Evolutionary conservation across 495 filamentous ascomycete species (phyloP).

Genomic region (Hyaloscypha finlandica): DNA sequence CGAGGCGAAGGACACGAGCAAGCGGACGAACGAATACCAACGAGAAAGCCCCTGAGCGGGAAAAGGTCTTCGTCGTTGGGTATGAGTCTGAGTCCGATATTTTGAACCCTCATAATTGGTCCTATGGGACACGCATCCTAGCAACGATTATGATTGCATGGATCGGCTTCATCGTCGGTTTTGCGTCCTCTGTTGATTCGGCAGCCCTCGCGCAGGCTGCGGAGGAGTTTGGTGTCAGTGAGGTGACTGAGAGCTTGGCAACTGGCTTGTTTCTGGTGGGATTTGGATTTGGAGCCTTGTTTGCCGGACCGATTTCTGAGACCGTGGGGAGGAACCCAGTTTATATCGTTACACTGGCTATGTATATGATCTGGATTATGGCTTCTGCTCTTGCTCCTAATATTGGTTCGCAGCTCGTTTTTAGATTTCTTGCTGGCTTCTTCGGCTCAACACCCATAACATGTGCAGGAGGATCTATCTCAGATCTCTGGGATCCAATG

Average conservation of each 20-base stretch:
- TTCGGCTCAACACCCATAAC: slow-evolving; percentile 75
- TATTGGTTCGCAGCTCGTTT: slow-evolving; percentile 63
- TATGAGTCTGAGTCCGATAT: slow-evolving; percentile 53
- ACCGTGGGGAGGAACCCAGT: slow-evolving; percentile 65
- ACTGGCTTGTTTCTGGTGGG: slow-evolving; percentile 63
- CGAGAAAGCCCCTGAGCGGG: slow-evolving; percentile 15
- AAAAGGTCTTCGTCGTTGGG: slow-evolving; percentile 56
- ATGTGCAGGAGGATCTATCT: slow-evolving; percentile 80
- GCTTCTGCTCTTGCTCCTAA: slow-evolving; percentile 75
- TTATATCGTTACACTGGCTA: slow-evolving; percentile 64
- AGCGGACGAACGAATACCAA: slow-evolving; percentile 5
- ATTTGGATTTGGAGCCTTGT: slow-evolving; percentile 57
- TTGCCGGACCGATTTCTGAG: slow-evolving; percentile 53
- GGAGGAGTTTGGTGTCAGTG: slow-evolving; percentile 49
- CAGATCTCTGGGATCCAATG: slow-evolving; percentile 72
- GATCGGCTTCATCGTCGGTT: slow-evolving; percentile 50
- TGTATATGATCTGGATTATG: slow-evolving; percentile 73
- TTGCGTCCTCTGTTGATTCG: slow-evolving; percentile 56
- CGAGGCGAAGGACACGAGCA: slow-evolving; percentile 9
- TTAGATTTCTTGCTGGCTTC: slow-evolving; percentile 76
- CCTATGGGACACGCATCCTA: slow-evolving; percentile 34
- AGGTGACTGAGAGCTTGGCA: slow-evolving; percentile 54
- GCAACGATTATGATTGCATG: slow-evolving; percentile 49
- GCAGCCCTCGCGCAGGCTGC: slow-evolving; percentile 46
- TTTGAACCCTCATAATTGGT: slow-evolving; percentile 54